Evolutionary conservation across 371 early-diverging fungal species (phyloP).

Genomic region (Lichtheimia corymbifera): DNA sequence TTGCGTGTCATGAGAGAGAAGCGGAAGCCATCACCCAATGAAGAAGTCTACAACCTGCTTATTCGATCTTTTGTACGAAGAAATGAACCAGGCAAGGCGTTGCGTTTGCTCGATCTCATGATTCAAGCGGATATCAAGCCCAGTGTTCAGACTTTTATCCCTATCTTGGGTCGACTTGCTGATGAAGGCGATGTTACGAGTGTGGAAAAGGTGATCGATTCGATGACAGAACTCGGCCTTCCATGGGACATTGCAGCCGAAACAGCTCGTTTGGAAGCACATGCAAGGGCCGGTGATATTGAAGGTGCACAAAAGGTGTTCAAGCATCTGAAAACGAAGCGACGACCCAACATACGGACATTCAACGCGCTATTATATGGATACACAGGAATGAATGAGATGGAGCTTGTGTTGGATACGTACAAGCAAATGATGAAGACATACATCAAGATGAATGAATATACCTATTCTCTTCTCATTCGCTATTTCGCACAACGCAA

Average conservation of each 20-base stretch:
- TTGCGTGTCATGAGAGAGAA: slow-evolving; percentile 19
- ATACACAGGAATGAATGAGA: slow-evolving; percentile 35
- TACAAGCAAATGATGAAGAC: slow-evolving; percentile 38
- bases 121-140: slow-evolving; percentile 16
- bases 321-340: slow-evolving; percentile 17
- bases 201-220: slow-evolving; percentile 21
- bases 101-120: slow-evolving; percentile 30
- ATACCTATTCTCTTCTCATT: slow-evolving; percentile 43
- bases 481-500: slow-evolving; percentile 36
- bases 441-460: slow-evolving; percentile 25
- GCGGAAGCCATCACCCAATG: slow-evolving; percentile 1
- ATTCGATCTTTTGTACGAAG: slow-evolving; percentile 24
- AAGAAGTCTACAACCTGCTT: slow-evolving; percentile 30
- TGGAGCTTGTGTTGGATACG: slow-evolving; percentile 39
- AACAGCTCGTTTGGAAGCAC: slow-evolving; percentile 41
- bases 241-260: slow-evolving; percentile 28
- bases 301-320: slow-evolving; percentile 37
- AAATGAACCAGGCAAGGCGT: slow-evolving; percentile 24
- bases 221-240: slow-evolving; percentile 28
- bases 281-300: slow-evolving; percentile 42
- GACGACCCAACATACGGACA: slow-evolving; percentile 26
- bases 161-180: slow-evolving; percentile 33
- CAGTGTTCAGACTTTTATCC: slow-evolving; percentile 22
- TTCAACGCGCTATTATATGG: slow-evolving; percentile 41
- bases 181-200: slow-evolving; percentile 26